phyloP scores from a whole-genome alignment of 1,284 basidiomycete species.

The Cystobasidium sp. region DNA sequence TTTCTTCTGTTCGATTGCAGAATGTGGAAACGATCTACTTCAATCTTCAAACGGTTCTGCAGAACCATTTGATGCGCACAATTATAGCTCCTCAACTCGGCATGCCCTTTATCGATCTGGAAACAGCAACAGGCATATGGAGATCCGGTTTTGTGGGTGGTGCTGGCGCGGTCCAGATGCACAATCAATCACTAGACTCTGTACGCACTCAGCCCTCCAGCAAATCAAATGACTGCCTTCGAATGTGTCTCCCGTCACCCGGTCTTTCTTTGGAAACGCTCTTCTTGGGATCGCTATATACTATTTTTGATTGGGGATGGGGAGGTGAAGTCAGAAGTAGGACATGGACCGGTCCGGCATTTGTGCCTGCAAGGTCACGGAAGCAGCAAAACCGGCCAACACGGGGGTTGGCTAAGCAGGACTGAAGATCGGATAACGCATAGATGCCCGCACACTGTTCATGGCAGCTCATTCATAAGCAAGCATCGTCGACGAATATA shows the following conservation, averaged over 20 bases:
- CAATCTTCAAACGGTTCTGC: constrained; percentile 53
- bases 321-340: background rate
- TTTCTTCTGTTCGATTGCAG: background rate
- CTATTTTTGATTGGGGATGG: constrained; percentile 24
- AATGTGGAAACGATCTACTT: constrained; percentile 48
- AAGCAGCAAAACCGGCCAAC: too few relatives aligned
- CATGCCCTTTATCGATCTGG: constrained; percentile 53
- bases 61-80: constrained; percentile 50
- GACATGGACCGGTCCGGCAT: background rate
- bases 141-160: background rate
- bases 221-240: constrained; percentile 9
- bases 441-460: too few relatives aligned
- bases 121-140: constrained; percentile 46
- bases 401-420: too few relatives aligned
- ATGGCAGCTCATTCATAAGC: too few relatives aligned
- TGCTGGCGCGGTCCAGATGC: background rate
- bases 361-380: background rate
- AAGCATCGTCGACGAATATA: background rate
- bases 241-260: constrained; percentile 18
- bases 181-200: background rate
- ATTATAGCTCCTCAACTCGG: constrained; percentile 48
- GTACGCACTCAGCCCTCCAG: background rate
- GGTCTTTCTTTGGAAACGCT: constrained; percentile 10
- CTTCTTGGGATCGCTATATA: background rate
- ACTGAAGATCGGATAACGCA: too few relatives aligned